Conservation (phyloP, 1,284 basidiomycete genomes). For the Schizophyllum commune region DNA sequence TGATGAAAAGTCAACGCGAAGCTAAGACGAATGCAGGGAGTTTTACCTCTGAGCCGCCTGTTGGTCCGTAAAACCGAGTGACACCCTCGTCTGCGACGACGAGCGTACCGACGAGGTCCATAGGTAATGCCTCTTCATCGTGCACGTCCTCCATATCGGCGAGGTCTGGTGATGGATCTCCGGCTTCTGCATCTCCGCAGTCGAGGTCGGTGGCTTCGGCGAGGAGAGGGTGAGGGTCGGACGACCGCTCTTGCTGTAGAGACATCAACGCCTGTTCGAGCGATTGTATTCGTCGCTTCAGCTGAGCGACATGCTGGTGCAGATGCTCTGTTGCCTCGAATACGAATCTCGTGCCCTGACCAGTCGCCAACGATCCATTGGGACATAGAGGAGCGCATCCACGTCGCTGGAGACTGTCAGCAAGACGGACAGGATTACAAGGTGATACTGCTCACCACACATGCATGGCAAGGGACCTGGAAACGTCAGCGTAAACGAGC, state of each 20-base stretch:
- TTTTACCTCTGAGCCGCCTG: conserved; percentile 54
- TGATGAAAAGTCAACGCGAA: conserved; percentile 3
- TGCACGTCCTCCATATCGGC: conserved; percentile 7
- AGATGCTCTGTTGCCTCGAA: conserved; percentile 69
- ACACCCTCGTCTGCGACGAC: conserved; percentile 55
- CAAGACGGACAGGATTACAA: background rate
- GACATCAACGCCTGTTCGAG: conserved; percentile 58
- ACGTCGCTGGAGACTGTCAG: conserved; percentile 23
- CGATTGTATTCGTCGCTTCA: conserved; percentile 54
- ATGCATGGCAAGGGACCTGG: background rate
- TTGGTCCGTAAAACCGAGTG: conserved; percentile 55
- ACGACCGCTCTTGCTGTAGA: conserved; percentile 38
- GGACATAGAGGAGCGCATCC: conserved; percentile 67
- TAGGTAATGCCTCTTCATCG: conserved; percentile 26
- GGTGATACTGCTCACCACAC: background rate
- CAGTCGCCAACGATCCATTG: conserved; percentile 60
- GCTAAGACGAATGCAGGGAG: conserved; percentile 5
- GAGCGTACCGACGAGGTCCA: conserved; percentile 54
- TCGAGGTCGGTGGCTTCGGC: conserved; percentile 12
- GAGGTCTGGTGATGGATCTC: conserved; percentile 3
- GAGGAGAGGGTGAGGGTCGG: conserved; percentile 54
- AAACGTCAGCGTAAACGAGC: background rate
- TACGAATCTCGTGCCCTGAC: conserved; percentile 61
- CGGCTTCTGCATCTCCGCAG: background rate
- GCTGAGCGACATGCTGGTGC: conserved; percentile 51